Evolutionary conservation across 2,329 filamentous ascomycete species (phyloP).

Genomic region (Colletotrichum musae): DNA sequence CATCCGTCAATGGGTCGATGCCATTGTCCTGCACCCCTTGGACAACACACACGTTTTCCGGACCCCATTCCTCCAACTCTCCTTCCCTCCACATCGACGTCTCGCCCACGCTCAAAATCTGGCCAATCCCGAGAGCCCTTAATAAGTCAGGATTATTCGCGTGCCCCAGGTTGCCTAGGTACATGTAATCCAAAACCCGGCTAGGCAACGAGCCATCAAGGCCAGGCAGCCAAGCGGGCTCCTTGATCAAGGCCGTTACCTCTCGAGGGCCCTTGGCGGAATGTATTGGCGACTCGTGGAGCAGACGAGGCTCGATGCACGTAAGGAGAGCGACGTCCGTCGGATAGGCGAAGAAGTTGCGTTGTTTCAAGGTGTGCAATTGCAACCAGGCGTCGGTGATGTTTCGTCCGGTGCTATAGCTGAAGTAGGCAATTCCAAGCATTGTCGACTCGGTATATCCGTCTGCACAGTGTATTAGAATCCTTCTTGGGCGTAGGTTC

Average conservation of each 20-base stretch:
- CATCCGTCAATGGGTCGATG: slow-evolving; percentile 89
- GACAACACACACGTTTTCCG: slow-evolving; percentile 84
- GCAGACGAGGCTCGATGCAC: slow-evolving; percentile 80
- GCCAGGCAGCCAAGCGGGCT: slow-evolving; percentile 85
- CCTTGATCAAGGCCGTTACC: slow-evolving; percentile 66
- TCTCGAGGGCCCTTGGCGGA: slow-evolving; percentile 65
- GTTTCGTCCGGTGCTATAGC: slow-evolving; percentile 87
- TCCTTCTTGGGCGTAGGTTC: slow-evolving; percentile 68
- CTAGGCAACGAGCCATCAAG: slow-evolving; percentile 94
- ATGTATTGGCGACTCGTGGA: slow-evolving; percentile 76
- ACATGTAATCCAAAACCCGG: slow-evolving; percentile 92
- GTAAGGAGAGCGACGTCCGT: slow-evolving; percentile 89
- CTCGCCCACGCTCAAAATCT: slow-evolving; percentile 94
- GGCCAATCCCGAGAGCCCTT: slow-evolving; percentile 83
- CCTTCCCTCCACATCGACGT: slow-evolving; percentile 84
- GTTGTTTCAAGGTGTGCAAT: slow-evolving; percentile 82
- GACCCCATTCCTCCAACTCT: slow-evolving; percentile 79
- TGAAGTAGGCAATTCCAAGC: slow-evolving; percentile 90
- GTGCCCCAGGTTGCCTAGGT: slow-evolving; percentile 92
- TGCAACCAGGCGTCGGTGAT: slow-evolving; percentile 90
- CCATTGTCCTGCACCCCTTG: slow-evolving; percentile 96
- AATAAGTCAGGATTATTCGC: slow-evolving; percentile 94
- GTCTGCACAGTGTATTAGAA: slow-evolving; percentile 94
- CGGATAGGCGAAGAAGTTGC: slow-evolving; percentile 97
- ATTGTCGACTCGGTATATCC: slow-evolving; percentile 96